Conservation (phyloP, 2,329 filamentous ascomycete species). For the Colletotrichum noveboracense region DNA sequence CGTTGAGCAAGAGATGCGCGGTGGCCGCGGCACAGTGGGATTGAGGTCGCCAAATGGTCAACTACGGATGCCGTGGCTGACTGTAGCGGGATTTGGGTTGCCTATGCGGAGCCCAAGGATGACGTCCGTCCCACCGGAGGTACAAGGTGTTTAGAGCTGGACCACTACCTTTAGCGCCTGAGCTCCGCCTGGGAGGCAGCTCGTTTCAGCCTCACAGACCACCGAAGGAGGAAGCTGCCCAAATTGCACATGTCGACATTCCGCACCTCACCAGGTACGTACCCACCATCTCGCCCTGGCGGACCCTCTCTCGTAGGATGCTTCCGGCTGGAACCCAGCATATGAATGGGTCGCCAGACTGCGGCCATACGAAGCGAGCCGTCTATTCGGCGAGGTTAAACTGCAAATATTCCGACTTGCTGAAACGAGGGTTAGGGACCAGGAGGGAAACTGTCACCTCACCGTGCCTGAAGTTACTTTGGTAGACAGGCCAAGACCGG, state of each 20-base stretch:
- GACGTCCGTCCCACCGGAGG: slow-evolving; percentile 13
- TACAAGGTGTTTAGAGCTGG: slow-evolving; percentile 1
- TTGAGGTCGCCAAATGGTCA: neutral
- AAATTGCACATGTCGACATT: neutral
- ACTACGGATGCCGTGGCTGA: slow-evolving; percentile 7
- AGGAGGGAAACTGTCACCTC: neutral
- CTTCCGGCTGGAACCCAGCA: neutral
- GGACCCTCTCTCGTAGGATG: neutral
- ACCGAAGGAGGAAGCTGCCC: neutral
- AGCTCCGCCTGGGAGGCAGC: neutral
- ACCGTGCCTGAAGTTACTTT: neutral
- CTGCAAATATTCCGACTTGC: neutral
- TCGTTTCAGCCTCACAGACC: slow-evolving; percentile 19
- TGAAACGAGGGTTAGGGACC: neutral
- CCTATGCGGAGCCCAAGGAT: slow-evolving; percentile 11
- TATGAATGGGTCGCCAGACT: neutral
- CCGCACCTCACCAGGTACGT: neutral
- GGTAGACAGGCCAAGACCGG: neutral
- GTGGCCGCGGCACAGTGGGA: neutral
- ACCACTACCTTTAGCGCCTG: slow-evolving; percentile 10
- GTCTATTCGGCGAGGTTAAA: neutral
- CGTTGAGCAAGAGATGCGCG: neutral
- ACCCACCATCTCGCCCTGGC: neutral
- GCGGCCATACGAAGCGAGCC: neutral
- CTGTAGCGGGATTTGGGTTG: slow-evolving; percentile 11